Evolutionary conservation across 2,329 filamentous ascomycete species (phyloP).

Genomic region (Talaromyces sp.): DNA sequence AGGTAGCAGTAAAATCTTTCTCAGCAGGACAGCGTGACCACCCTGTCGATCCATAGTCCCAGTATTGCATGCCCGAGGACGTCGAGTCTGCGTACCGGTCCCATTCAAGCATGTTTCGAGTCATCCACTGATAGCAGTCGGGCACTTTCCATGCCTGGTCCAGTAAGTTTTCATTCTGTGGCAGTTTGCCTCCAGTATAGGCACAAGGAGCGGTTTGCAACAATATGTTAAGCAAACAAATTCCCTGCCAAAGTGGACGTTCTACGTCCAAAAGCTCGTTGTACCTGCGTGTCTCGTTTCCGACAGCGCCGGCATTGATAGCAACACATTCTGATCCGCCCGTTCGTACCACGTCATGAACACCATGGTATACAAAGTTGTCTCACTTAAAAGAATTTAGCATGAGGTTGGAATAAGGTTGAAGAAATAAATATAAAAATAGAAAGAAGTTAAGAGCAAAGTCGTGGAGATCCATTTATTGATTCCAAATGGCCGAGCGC

Average conservation of each 20-base stretch:
- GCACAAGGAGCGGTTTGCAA: neutral
- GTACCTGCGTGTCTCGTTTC: neutral
- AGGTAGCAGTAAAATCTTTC: neutral
- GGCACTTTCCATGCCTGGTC: neutral
- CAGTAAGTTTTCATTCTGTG: neutral
- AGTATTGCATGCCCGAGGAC: neutral
- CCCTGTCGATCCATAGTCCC: neutral
- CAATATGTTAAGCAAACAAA: neutral
- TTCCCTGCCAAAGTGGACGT: neutral
- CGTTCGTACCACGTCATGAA: neutral
- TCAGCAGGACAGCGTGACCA: neutral
- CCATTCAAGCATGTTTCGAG: neutral
- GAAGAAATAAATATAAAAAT: neutral
- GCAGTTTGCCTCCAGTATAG: neutral
- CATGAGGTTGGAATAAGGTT: constrained; percentile 7
- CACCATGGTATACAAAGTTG: neutral
- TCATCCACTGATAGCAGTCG: neutral
- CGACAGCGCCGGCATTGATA: neutral
- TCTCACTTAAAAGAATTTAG: neutral
- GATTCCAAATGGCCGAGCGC: neutral
- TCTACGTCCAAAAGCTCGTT: neutral
- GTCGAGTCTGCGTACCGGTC: neutral
- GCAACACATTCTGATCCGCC: neutral
- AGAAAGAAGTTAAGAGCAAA: neutral
- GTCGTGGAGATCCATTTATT: neutral